Evolutionary conservation across 1,284 basidiomycete species (phyloP).

Genomic region (Hypsizygus ulmarius): DNA sequence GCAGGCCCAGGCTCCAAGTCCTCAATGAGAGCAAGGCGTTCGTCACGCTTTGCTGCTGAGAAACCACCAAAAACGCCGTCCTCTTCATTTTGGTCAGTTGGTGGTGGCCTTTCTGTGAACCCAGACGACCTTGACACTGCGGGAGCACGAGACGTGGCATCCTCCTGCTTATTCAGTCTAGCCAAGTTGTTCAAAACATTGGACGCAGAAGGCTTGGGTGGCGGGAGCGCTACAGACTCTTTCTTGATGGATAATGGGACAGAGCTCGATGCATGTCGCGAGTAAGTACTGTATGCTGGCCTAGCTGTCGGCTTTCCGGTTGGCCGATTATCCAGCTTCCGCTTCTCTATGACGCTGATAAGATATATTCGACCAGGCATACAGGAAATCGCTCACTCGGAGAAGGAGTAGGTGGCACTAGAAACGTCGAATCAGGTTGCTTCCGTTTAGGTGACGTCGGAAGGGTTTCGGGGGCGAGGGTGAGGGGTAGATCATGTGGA

Average conservation of each 20-base stretch:
- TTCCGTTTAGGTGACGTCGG: slow-evolving; percentile 52
- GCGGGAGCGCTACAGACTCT: slow-evolving; percentile 11
- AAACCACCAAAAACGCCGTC: slow-evolving; percentile 9
- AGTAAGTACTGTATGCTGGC: slow-evolving; percentile 4
- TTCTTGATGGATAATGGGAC: neutral
- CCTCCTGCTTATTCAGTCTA: slow-evolving; percentile 25
- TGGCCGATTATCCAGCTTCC: slow-evolving; percentile 28
- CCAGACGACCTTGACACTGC: slow-evolving; percentile 36
- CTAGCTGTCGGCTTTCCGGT: slow-evolving; percentile 6
- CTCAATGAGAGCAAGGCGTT: slow-evolving; percentile 70
- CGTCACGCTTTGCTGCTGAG: slow-evolving; percentile 45
- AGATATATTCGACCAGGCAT: slow-evolving; percentile 11
- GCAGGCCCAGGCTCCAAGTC: slow-evolving; percentile 73
- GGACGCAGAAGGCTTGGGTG: slow-evolving; percentile 39
- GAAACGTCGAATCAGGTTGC: slow-evolving; percentile 36
- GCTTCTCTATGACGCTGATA: slow-evolving; percentile 35
- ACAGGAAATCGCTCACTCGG: slow-evolving; percentile 49
- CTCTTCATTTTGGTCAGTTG: slow-evolving; percentile 10
- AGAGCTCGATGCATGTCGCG: slow-evolving; percentile 5
- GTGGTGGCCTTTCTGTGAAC: slow-evolving; percentile 39
- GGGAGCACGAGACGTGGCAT: slow-evolving; percentile 20
- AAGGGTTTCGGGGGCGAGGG: slow-evolving; percentile 5
- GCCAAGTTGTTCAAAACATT: slow-evolving; percentile 50
- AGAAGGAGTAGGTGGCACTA: slow-evolving; percentile 69
- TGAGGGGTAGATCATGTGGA: slow-evolving; percentile 20